phyloP scores from a whole-genome alignment of 371 early-diverging fungal species.

The Actinomortierella wolfii region DNA sequence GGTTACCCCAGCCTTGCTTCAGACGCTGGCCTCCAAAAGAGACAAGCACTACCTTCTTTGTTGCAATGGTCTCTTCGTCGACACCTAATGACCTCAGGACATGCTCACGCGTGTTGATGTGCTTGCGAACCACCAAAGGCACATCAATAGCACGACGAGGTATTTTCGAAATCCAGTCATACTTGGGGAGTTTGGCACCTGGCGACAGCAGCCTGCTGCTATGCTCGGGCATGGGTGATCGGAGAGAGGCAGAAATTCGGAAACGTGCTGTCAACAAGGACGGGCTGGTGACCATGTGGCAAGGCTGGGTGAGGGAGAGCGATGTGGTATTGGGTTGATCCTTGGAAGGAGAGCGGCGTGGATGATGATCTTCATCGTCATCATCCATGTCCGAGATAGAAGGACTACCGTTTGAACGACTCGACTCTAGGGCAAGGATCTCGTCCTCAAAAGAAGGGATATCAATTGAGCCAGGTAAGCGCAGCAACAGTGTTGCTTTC shows the following conservation, averaged over 20 bases:
- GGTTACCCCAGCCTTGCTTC: constrained; percentile 56
- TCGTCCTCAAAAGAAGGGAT: constrained; percentile 68
- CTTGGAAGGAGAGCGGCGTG: too few species aligned
- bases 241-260: too few species aligned
- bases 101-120: constrained; percentile 59
- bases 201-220: too few species aligned
- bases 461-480: constrained; percentile 71
- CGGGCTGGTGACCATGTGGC: not conserved
- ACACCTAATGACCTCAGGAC: constrained; percentile 63
- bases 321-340: not conserved
- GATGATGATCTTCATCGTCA: too few species aligned
- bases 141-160: constrained; percentile 35
- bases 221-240: too few species aligned
- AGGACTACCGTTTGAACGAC: not conserved
- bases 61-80: constrained; percentile 55
- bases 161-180: too few species aligned
- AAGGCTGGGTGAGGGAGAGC: not conserved
- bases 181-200: too few species aligned
- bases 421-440: constrained; percentile 7
- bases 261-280: too few species aligned
- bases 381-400: too few species aligned
- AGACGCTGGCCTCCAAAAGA: constrained; percentile 80
- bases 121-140: constrained; percentile 36
- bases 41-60: constrained; percentile 67
- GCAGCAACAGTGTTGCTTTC: constrained; percentile 63